Conservation (phyloP, 179 eudicot genomes). For the Beta lomatogona region DNA sequence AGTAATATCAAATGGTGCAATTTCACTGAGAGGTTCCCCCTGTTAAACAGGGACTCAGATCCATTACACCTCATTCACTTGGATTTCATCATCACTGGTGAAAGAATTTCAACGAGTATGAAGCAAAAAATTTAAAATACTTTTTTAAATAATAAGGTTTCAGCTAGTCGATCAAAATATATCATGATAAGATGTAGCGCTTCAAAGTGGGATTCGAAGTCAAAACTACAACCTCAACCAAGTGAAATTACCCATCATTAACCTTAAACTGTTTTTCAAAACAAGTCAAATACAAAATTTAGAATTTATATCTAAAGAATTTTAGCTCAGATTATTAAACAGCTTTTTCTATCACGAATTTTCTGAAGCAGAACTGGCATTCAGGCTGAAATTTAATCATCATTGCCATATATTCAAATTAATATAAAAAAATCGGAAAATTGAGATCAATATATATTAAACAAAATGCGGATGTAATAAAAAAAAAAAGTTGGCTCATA, state of each 20-base stretch:
- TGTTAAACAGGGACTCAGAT: conserved; percentile 40
- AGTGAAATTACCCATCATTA: conserved; percentile 31
- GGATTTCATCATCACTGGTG: conserved; percentile 39
- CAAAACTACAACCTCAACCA: conserved; percentile 16
- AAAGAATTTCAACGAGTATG: neutral
- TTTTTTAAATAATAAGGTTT: neutral
- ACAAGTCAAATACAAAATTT: neutral
- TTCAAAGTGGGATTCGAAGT: conserved; percentile 25
- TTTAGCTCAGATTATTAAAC: conserved; percentile 53
- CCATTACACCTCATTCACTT: conserved; percentile 30
- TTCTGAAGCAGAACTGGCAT: conserved; percentile 94
- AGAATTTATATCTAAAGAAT: neutral
- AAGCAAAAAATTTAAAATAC: no score
- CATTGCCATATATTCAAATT: conserved; percentile 32
- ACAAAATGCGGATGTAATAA: neutral
- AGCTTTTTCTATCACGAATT: conserved; percentile 75
- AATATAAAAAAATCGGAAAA: neutral
- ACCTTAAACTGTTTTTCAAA: neutral
- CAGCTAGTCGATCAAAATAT: conserved; percentile 18
- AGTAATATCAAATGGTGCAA: conserved; percentile 24
- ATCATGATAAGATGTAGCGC: conserved; percentile 18
- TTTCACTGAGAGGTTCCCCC: conserved; percentile 45
- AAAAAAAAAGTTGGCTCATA: conserved; percentile 40
- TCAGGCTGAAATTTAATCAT: conserved; percentile 49
- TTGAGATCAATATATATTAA: no score